Evolutionary conservation across 768 basidiomycete genomes (phyloP), one percentile per base, ranked within the genome.

Genomic region (Hericium coralloides): DNA sequence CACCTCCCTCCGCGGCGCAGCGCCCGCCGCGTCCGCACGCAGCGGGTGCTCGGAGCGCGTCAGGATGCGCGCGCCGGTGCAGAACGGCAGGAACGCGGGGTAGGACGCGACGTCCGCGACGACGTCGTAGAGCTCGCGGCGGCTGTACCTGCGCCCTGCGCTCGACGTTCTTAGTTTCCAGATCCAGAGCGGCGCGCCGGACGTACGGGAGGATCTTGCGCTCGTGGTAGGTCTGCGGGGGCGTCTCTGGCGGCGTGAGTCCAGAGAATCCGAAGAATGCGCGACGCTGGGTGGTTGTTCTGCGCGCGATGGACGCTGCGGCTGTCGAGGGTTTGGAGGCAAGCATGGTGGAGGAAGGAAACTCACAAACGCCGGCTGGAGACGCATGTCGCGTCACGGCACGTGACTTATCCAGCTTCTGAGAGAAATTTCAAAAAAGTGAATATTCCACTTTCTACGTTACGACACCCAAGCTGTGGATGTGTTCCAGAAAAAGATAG

Each of bases 21-120:
- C 41, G 2, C 47, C 55, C n/a, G 65, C 54, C 47, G 60, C 41
- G 60, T 65, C 65, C 61, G 31, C 72, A 69, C 12, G 49, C 20
- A 50, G 10, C 1, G 49, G 49, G 2, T 25, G 20, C 8, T 18
- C 17, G 4, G 49, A 31, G 31, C 31, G 31, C 49, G 20, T 57
- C 14, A 95, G 73, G 56, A 95, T 77, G 22, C 80, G 80, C 4
- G 92, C 88, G 20, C 74, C 73, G 12, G 80, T 82, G 73, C 95
- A 97, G 69, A 90, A 95, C 6, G 97, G 95, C 53, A 99, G 75
- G 68, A 98, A 99, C 58, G 73, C 74, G 10, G 84, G 79, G 69
- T 98, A 99, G 2, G 89, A 89, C 15, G 76, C 82, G 25, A 98
- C 87, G 70, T 98, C 86, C 14, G 93, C 81, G 55, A 99, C 92